Evolutionary conservation across 768 basidiomycete species (phyloP), one percentile per base, ranked within the genome.

Genomic region (Pholiota conissans): DNA sequence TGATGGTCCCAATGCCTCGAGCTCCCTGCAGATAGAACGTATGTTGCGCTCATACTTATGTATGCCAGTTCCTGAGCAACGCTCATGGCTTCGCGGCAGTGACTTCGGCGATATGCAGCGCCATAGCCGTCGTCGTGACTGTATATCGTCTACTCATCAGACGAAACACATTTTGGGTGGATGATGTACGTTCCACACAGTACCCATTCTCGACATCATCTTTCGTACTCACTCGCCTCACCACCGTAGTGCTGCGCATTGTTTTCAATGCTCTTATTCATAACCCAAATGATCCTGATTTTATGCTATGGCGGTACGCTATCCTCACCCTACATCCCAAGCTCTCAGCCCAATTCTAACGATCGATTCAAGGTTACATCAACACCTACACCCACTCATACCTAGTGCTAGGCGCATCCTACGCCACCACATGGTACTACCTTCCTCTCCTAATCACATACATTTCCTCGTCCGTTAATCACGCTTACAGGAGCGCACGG

Each of bases 401-500:
- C 55, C 42, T 76, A 14, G 69, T 75, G 65, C 72, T 71, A 37
- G 62, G 61, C 3, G 58, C 71, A 8, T 79, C 77, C 56, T 78
- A 76, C 53, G 63, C 65, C n/a, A 69, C 74, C 16, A 69, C 77
- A 40, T 79, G 76, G 78, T 76, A 40, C 14, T 67, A 49, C 49
- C 27, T 24, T 27, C 16, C 35, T 3, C 10, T 37, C 40, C n/a
- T 45, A 22, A 42, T n/a, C 24, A 24, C 13, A 13, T 9, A 4
- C 7, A 18, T 26, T 22, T 32, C 10, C 20, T 26, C 34, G 14
- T 28, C 3, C 5, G 5, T 27, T 20, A 22, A 28, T 22, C 13
- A 6, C 37, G 9, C 37, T 9, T 20, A 10, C 50, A 80, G 79
- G 78, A 73, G 69, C 34, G 71, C 82, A 2, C 76, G 82, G 18